phyloP scores from a whole-genome alignment of 1,284 basidiomycete genomes.

The Tilletia caries region DNA sequence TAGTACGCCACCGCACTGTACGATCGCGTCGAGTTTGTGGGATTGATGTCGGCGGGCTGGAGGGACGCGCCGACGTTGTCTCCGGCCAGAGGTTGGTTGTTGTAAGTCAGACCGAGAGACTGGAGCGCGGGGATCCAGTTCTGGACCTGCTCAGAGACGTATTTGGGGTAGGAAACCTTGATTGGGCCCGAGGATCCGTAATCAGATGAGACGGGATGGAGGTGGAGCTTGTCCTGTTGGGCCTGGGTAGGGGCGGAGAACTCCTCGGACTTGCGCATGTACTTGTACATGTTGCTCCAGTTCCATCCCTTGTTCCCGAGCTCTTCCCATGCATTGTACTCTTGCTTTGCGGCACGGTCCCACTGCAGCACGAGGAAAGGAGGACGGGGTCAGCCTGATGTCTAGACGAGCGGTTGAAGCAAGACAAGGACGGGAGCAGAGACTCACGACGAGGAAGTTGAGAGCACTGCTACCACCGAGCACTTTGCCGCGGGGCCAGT shows the following conservation, averaged over 20 bases:
- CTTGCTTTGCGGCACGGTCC: conserved; percentile 47
- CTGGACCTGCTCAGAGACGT: conserved; percentile 37
- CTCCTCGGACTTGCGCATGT: conserved; percentile 54
- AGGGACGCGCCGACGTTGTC: conserved; percentile 44
- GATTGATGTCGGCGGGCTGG: conserved; percentile 46
- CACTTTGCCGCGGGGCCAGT: conserved; percentile 50
- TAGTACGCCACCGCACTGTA: conserved; percentile 47
- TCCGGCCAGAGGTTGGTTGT: conserved; percentile 37
- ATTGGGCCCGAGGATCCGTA: conserved; percentile 48
- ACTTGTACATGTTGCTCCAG: conserved; percentile 53
- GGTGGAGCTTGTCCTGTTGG: conserved; percentile 33
- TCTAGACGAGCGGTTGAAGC: too few relatives aligned
- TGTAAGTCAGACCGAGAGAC: conserved; percentile 32
- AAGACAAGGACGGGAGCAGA: neutral
- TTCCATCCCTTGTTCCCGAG: conserved; percentile 49
- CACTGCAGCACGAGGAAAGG: conserved; percentile 26
- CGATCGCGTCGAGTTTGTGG: conserved; percentile 41
- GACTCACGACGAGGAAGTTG: conserved; percentile 32
- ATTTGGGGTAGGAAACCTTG: conserved; percentile 44
- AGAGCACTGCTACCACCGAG: conserved; percentile 52
- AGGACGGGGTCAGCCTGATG: too few relatives aligned
- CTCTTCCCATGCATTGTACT: conserved; percentile 50
- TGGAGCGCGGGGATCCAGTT: conserved; percentile 34
- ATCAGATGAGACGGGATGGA: conserved; percentile 33
- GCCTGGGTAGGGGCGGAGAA: conserved; percentile 42